Conservation (phyloP, 2,329 filamentous ascomycete species). For the Tolypocladium paradoxum region DNA sequence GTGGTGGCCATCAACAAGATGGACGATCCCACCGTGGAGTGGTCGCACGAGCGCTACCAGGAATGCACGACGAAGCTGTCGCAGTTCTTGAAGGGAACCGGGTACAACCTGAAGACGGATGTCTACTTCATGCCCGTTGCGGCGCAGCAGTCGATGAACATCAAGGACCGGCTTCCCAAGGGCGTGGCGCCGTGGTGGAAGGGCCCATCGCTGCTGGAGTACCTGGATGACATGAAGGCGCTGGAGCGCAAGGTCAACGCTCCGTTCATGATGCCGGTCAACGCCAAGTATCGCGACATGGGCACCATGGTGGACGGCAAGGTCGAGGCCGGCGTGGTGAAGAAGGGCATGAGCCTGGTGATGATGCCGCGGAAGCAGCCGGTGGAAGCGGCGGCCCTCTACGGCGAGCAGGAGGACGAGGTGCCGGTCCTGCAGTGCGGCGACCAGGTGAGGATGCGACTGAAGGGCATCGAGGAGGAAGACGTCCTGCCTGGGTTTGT, state of each 20-base stretch:
- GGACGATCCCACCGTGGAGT: constrained; percentile 94
- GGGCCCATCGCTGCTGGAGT: constrained; percentile 85
- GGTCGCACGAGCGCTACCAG: constrained; percentile 85
- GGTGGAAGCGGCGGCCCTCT: constrained; percentile 73
- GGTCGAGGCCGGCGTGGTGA: constrained; percentile 87
- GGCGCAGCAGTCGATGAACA: constrained; percentile 73
- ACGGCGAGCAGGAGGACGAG: constrained; percentile 95
- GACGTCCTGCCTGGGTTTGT: constrained; percentile 94
- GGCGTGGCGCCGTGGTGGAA: constrained; percentile 73
- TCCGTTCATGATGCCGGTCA: constrained; percentile 98
- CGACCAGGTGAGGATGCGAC: constrained; percentile 85
- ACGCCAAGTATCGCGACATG: constrained; percentile 93
- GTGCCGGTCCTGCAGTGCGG: constrained; percentile 72
- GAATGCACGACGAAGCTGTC: constrained; percentile 86
- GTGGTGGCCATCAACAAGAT: constrained; percentile 97
- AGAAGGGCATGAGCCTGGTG: constrained; percentile 74
- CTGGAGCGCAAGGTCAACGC: constrained; percentile 94
- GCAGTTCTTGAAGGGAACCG: constrained; percentile 81
- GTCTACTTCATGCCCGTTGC: constrained; percentile 94
- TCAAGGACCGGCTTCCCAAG: constrained; percentile 78
- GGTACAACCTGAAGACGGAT: constrained; percentile 90
- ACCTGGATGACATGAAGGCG: constrained; percentile 85
- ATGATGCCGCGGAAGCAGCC: constrained; percentile 94
- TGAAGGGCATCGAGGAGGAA: constrained; percentile 94
- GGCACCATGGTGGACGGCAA: constrained; percentile 97